Conservation (phyloP, 2,329 filamentous ascomycete genomes). For the Blastomyces silverae region DNA sequence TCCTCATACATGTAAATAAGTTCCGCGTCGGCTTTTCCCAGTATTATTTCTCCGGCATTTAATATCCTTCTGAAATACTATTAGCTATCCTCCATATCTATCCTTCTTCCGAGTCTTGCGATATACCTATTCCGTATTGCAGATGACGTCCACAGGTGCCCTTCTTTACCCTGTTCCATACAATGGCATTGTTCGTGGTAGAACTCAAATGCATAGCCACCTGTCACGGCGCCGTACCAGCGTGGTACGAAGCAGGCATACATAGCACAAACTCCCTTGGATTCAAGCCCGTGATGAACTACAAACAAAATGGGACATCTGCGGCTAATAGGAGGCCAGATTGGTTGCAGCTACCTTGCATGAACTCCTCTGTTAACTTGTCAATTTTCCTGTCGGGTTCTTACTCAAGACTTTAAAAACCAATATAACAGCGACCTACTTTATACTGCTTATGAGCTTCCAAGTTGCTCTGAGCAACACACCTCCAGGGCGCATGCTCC, state of each 20-base stretch:
- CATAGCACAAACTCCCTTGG: background rate
- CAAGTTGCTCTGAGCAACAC: background rate
- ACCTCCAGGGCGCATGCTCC: background rate
- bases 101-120: background rate
- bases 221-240: background rate
- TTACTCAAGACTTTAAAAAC: background rate
- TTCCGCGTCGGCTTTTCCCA: background rate
- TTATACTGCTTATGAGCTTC: background rate
- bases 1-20: background rate
- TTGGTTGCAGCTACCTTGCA: background rate
- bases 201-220: background rate
- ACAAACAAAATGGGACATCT: background rate
- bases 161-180: background rate
- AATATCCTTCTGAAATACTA: slow-evolving; percentile 2
- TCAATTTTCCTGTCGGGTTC: background rate
- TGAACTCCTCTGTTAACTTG: background rate
- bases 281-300: background rate
- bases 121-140: background rate
- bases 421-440: background rate
- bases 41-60: background rate
- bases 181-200: background rate
- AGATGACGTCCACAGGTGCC: background rate
- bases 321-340: background rate
- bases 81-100: background rate
- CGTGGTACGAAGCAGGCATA: slow-evolving; percentile 3